Evolutionary conservation across 2,329 filamentous ascomycete genomes (phyloP).

Genomic region (Stylonectria norvegica): DNA sequence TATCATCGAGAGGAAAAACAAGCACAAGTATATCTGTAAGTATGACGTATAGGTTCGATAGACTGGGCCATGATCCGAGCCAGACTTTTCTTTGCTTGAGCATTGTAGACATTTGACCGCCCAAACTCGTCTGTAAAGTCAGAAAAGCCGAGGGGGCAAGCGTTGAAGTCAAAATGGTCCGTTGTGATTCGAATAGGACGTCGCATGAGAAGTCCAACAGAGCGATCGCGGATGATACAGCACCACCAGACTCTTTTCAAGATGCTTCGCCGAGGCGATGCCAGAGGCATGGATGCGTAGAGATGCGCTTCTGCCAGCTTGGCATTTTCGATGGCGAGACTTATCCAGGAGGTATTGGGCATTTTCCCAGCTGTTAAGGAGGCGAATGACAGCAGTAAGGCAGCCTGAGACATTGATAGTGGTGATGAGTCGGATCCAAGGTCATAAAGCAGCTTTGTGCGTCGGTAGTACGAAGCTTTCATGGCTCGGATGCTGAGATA

Average conservation of each 20-base stretch:
- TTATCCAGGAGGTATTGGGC: conserved; percentile 8
- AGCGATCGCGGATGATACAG: conserved; percentile 49
- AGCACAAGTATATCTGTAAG: conserved; percentile 8
- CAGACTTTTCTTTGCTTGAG: conserved; percentile 5
- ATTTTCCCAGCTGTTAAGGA: conserved; percentile 1
- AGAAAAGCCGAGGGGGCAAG: not conserved
- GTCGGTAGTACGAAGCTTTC: conserved; percentile 1
- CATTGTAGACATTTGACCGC: conserved; percentile 11
- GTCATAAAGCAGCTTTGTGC: conserved; percentile 1
- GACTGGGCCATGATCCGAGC: conserved; percentile 6
- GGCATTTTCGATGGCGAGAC: conserved; percentile 6
- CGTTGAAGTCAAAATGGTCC: conserved; percentile 37
- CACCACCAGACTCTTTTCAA: conserved; percentile 54
- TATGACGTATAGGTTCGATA: conserved; percentile 4
- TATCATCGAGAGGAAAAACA: conserved; percentile 31
- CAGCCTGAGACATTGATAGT: conserved; percentile 1
- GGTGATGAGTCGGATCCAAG: not conserved
- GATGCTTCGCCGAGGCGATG: conserved; percentile 6
- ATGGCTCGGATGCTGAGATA: conserved; percentile 1
- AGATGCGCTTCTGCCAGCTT: conserved; percentile 1
- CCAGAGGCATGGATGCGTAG: not conserved
- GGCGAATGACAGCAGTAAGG: conserved; percentile 5
- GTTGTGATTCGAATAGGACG: conserved; percentile 45
- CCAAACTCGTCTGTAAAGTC: conserved; percentile 12
- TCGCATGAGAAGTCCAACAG: conserved; percentile 45